Conservation (phyloP, 768 basidiomycete species). For the Chlorophyllum brunneum region DNA sequence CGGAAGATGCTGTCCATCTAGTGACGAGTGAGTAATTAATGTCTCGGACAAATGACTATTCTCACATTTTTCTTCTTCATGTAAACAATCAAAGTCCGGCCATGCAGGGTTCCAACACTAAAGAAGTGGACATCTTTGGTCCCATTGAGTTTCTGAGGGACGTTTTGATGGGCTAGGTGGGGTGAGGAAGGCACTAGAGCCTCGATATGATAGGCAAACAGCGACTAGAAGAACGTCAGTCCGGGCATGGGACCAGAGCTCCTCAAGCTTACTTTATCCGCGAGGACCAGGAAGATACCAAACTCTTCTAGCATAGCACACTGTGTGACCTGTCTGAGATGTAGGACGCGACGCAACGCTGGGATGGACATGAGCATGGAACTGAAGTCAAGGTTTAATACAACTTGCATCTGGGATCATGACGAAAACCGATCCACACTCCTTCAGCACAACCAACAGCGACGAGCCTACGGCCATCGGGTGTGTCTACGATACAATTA, state of each 20-base stretch:
- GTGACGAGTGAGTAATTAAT: conserved; percentile 21
- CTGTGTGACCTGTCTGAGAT: conserved; percentile 89
- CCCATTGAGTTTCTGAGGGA: conserved; percentile 86
- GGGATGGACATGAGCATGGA: conserved; percentile 25
- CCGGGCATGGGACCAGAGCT: neutral
- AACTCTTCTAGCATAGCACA: conserved; percentile 95
- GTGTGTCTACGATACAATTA: conserved; percentile 68
- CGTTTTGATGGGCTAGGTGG: conserved; percentile 59
- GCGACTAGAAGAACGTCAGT: conserved; percentile 41
- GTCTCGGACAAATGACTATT: neutral
- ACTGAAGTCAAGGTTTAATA: neutral
- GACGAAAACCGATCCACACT: conserved; percentile 91
- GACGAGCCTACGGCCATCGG: conserved; percentile 77
- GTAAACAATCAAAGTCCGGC: conserved; percentile 87
- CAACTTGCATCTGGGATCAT: conserved; percentile 74
- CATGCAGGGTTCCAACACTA: conserved; percentile 83
- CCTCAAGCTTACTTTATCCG: conserved; percentile 70
- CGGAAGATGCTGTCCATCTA: conserved; percentile 90
- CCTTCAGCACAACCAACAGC: conserved; percentile 91
- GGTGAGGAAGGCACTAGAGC: conserved; percentile 89
- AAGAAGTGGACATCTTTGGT: conserved; percentile 94
- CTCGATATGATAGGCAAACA: conserved; percentile 95
- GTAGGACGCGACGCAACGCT: conserved; percentile 91
- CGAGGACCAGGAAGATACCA: conserved; percentile 92
- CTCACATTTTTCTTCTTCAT: conserved; percentile 90